These are phyloP conservation scores for Zymoseptoria tritici DNA, from an alignment of 2,329 filamentous ascomycete species.

Conservation along the genomic window DNA sequence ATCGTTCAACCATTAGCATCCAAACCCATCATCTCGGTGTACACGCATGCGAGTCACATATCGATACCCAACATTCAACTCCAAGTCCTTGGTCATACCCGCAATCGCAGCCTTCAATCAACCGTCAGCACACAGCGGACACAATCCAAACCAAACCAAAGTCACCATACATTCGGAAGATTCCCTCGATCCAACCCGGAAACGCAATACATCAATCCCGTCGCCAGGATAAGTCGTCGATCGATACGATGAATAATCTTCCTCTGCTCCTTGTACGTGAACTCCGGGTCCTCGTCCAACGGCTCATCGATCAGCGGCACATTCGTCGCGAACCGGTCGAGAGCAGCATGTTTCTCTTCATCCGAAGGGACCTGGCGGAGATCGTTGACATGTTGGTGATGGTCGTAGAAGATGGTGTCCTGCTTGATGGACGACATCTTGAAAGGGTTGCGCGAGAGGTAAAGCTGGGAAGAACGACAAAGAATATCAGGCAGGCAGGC, in stretches of 20 bases:
- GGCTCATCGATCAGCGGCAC: background rate
- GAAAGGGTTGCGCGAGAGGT: too few species aligned
- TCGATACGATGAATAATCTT: constrained; percentile 58
- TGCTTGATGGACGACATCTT: background rate
- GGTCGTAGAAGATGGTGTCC: background rate
- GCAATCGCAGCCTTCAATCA: constrained; percentile 66
- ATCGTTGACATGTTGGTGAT: background rate
- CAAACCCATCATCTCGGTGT: too few species aligned
- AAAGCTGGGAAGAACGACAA: too few species aligned
- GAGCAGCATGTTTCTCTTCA: background rate
- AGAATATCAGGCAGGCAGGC: too few species aligned
- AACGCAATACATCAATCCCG: constrained; percentile 58
- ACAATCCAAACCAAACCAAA: too few species aligned
- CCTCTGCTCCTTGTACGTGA: background rate
- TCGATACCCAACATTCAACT: constrained; percentile 15
- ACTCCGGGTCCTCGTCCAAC: background rate
- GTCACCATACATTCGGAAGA: constrained; percentile 5
- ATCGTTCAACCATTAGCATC: too few species aligned
- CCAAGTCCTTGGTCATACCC: constrained; percentile 41
- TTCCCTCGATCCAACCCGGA: constrained; percentile 51
- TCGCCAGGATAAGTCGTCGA: constrained; percentile 37
- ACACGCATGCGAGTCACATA: too few species aligned
- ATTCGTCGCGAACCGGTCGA: background rate
- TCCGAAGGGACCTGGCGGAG: background rate
- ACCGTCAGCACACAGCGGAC: too few species aligned